phyloP scores from a whole-genome alignment of 1,139 yeast genomes.

The Blastobotrys persicus region DNA sequence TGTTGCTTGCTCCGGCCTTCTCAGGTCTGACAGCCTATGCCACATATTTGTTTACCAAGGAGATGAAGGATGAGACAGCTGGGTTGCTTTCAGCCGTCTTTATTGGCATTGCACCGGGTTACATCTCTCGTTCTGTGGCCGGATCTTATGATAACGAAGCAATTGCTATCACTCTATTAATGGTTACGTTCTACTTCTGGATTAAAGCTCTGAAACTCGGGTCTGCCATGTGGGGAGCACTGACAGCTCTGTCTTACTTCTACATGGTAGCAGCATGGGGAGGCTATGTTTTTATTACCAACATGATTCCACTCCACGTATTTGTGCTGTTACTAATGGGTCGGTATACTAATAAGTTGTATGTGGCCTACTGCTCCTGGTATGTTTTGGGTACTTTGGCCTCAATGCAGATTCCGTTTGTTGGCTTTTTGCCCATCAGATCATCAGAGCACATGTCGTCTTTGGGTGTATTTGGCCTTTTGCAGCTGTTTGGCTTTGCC shows the following conservation, averaged over 20 bases:
- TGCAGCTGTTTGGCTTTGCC: conserved; percentile 88
- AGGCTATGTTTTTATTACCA: conserved; percentile 97
- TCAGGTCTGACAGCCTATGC: conserved; percentile 90
- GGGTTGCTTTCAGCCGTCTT: conserved; percentile 91
- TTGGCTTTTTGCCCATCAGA: conserved; percentile 93
- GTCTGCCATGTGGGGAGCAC: conserved; percentile 77
- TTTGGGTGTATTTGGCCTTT: conserved; percentile 91
- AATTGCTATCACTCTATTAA: conserved; percentile 90
- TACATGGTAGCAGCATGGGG: conserved; percentile 99
- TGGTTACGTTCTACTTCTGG: conserved; percentile 97
- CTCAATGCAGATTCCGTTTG: conserved; percentile 99
- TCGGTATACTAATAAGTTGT: conserved; percentile 76
- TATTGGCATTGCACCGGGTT: conserved; percentile 98
- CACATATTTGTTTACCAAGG: conserved; percentile 85
- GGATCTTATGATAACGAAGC: conserved; percentile 99
- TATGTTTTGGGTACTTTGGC: conserved; percentile 94
- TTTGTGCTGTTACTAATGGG: conserved; percentile 93
- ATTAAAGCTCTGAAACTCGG: conserved; percentile 90
- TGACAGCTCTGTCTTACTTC: conserved; percentile 86
- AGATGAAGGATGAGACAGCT: conserved; percentile 86
- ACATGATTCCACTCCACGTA: conserved; percentile 93
- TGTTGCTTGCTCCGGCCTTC: conserved; percentile 93
- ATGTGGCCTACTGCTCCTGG: conserved; percentile 95
- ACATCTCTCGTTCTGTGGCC: conserved; percentile 96
- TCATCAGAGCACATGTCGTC: conserved; percentile 99